These are phyloP conservation scores for Leccinum subtestaceum DNA, from an alignment of 768 basidiomycete genomes.

Conservation along the genomic window DNA sequence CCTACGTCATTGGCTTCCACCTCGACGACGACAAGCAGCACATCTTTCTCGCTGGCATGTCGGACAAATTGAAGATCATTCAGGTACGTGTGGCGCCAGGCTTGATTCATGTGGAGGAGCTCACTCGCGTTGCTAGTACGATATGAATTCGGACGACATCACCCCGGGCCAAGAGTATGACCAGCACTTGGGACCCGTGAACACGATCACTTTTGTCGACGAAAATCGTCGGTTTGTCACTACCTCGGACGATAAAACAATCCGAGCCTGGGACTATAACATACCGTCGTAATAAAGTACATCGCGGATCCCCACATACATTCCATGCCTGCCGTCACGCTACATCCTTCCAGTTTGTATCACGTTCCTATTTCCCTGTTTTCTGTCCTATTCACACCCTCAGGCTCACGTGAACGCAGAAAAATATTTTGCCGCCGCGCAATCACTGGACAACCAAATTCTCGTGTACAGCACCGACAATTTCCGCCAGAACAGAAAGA, in stretches of 20 bases:
- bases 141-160: constrained; percentile 92
- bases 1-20: no score
- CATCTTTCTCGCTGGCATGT: constrained; percentile 97
- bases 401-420: constrained; percentile 40
- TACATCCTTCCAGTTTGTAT: constrained; percentile 89
- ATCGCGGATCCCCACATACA: constrained; percentile 99
- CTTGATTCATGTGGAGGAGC: background rate
- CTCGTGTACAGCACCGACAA: constrained; percentile 96
- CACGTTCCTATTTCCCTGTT: constrained; percentile 5
- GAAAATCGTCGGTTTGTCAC: constrained; percentile 97
- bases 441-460: constrained; percentile 98
- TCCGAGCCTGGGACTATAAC: constrained; percentile 98
- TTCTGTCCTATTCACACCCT: constrained; percentile 16
- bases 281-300: constrained; percentile 99
- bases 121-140: constrained; percentile 58
- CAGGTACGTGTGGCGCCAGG: constrained; percentile 56
- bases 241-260: constrained; percentile 98
- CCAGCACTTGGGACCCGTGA: constrained; percentile 96
- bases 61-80: constrained; percentile 98
- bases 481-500: constrained; percentile 98
- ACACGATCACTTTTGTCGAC: constrained; percentile 98
- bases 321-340: constrained; percentile 96
- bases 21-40: constrained; percentile 84
- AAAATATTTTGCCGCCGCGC: constrained; percentile 90
- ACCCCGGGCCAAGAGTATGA: constrained; percentile 86